Percentiles rank a stretch among this genome's conserved stretches.
These are phyloP conservation scores for Pseudognaphalium luteoalbum DNA, from an alignment of 129 eudicot genomes.

Conservation along the genomic window DNA sequence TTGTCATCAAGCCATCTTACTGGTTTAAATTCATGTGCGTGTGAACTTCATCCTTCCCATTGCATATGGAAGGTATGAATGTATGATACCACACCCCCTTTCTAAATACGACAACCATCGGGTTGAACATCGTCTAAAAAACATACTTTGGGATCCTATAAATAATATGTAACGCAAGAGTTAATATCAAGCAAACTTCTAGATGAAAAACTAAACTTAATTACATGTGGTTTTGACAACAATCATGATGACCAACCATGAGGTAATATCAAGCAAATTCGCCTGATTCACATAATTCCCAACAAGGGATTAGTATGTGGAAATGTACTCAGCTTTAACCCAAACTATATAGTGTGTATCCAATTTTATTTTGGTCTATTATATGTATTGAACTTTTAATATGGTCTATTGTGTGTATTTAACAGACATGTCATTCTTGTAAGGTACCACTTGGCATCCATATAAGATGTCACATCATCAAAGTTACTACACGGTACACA, in stretches of 20 bases:
- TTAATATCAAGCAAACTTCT: background rate
- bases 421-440: too few relatives aligned
- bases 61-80: slow-evolving; percentile 70
- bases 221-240: background rate
- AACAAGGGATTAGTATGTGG: too few relatives aligned
- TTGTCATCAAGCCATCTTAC: slow-evolving; percentile 67
- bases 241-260: background rate
- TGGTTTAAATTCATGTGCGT: slow-evolving; percentile 55
- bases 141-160: slow-evolving; percentile 58
- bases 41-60: slow-evolving; percentile 33
- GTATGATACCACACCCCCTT: slow-evolving; percentile 58
- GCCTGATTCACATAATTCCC: too few relatives aligned
- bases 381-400: too few relatives aligned
- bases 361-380: too few relatives aligned
- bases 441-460: too few relatives aligned
- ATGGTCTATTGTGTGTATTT: too few relatives aligned
- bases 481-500: too few relatives aligned
- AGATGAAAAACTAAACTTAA: background rate
- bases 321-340: too few relatives aligned
- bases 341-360: too few relatives aligned
- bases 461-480: too few relatives aligned
- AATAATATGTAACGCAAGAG: background rate
- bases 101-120: slow-evolving; percentile 59
- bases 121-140: slow-evolving; percentile 63
- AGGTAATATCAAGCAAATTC: background rate